Conservation (phyloP, 108 stramenopile species). For the Skeletonema marinoi region DNA sequence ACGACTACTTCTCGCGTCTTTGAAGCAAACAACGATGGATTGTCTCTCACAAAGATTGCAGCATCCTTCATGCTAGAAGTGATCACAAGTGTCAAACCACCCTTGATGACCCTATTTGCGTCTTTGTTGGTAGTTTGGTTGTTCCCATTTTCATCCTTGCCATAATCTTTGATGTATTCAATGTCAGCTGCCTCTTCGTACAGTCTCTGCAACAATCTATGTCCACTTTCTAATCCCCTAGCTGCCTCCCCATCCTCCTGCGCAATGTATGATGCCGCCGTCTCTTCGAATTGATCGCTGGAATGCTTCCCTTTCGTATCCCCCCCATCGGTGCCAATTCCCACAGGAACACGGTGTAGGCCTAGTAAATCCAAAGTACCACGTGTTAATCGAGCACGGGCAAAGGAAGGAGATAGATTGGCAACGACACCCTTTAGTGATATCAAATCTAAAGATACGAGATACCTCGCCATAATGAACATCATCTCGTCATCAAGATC, state of each 20-base stretch:
- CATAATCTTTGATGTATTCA: constrained; percentile 24
- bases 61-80: constrained; percentile 53
- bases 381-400: constrained; percentile 46
- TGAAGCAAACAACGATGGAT: constrained; percentile 40
- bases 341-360: constrained; percentile 47
- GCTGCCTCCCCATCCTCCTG: constrained; percentile 47
- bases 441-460: constrained; percentile 36
- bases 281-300: constrained; percentile 43
- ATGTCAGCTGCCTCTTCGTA: constrained; percentile 41
- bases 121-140: constrained; percentile 9
- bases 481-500: constrained; percentile 60
- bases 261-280: constrained; percentile 47
- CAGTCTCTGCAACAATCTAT: constrained; percentile 43
- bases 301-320: constrained; percentile 29
- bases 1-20: constrained; percentile 48
- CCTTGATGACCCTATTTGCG: constrained; percentile 21
- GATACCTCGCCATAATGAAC: constrained; percentile 48
- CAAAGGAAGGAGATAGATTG: constrained; percentile 31
- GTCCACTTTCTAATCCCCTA: constrained; percentile 37
- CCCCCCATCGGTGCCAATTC: constrained; percentile 51
- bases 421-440: constrained; percentile 43
- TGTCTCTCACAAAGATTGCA: constrained; percentile 46
- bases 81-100: constrained; percentile 43
- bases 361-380: constrained; percentile 50
- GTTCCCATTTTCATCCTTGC: constrained; percentile 5